phyloP scores from a whole-genome alignment of 106 monocot genomes.

The Dendrobium catenatum region DNA sequence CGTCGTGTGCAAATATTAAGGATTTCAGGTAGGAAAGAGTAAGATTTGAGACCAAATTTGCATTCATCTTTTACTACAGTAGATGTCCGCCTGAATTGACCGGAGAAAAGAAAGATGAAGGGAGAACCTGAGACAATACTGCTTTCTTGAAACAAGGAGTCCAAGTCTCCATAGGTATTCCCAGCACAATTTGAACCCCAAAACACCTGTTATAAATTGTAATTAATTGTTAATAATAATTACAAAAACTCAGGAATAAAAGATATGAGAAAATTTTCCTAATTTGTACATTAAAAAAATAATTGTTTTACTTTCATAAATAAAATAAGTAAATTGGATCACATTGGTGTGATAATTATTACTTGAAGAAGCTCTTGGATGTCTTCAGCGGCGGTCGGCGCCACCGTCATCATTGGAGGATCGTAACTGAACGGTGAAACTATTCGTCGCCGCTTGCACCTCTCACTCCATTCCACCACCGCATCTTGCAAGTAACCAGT shows the following conservation, averaged over 20 bases:
- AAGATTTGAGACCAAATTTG: no score
- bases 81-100: neutral
- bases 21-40: no score
- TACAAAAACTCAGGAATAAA: neutral
- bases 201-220: slow-evolving; percentile 35
- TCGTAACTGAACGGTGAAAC: neutral
- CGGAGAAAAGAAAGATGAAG: neutral
- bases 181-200: slow-evolving; percentile 12
- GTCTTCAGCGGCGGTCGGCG: slow-evolving; percentile 12
- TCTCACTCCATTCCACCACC: slow-evolving; percentile 24
- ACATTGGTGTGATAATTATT: neutral
- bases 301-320: neutral
- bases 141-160: slow-evolving; percentile 3
- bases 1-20: no score
- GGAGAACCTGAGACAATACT: neutral
- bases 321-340: no score
- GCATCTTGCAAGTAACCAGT: slow-evolving; percentile 50
- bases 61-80: neutral
- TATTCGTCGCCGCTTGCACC: slow-evolving; percentile 29
- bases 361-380: slow-evolving; percentile 27
- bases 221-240: neutral
- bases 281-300: no score
- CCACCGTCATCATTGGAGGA: neutral
- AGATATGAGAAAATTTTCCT: neutral
- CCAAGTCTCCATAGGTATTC: neutral